phyloP scores from a whole-genome alignment of 441 rosid genomes.

The Adansonia gregorii region DNA sequence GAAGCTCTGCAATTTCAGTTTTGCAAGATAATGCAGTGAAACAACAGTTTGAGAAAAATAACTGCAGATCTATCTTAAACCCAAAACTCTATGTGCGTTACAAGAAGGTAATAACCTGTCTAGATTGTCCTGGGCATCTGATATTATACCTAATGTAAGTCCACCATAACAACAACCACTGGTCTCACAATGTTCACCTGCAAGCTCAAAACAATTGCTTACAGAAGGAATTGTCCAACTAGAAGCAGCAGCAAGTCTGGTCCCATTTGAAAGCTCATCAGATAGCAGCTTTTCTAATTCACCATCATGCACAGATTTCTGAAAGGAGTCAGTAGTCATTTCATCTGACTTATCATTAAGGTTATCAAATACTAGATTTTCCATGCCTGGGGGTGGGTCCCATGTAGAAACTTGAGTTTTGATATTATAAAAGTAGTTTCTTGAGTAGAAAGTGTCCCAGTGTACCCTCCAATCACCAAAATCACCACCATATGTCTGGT shows the following conservation, averaged over 20 bases:
- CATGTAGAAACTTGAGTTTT: constrained; percentile 69
- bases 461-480: constrained; percentile 67
- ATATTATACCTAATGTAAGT: constrained; percentile 20
- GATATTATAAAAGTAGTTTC: constrained; percentile 66
- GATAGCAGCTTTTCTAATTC: constrained; percentile 39
- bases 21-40: constrained; percentile 18
- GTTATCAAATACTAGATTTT: constrained; percentile 46
- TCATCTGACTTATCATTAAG: constrained; percentile 36
- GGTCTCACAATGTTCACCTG: constrained; percentile 36
- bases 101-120: constrained; percentile 42
- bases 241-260: constrained; percentile 29
- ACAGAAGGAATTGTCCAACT: constrained; percentile 21
- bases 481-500: constrained; percentile 32
- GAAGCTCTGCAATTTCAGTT: constrained; percentile 14
- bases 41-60: constrained; percentile 3
- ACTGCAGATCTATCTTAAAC: constrained; percentile 21
- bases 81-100: not conserved
- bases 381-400: constrained; percentile 74
- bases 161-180: constrained; percentile 29
- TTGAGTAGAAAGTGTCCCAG: constrained; percentile 74
- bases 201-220: constrained; percentile 28
- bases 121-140: constrained; percentile 32
- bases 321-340: constrained; percentile 28
- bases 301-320: constrained; percentile 31
- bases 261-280: constrained; percentile 28